Percentiles rank a stretch among this genome's conserved stretches.
Conservation (phyloP, 345 rosid genomes). For the Luvunga scandens region DNA sequence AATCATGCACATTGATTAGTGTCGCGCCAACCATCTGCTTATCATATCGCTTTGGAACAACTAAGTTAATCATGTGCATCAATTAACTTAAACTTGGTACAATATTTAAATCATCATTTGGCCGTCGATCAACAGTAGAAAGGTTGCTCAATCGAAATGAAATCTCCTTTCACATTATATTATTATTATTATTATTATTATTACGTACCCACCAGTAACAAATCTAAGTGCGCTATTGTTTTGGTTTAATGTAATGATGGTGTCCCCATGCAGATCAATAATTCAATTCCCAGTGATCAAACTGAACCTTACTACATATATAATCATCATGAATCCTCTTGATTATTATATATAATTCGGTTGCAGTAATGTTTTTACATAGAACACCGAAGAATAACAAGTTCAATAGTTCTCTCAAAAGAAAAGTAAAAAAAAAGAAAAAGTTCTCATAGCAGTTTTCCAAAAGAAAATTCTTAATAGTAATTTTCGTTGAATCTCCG, state of each 20-base stretch:
- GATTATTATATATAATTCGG: too few species aligned
- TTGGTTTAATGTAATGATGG: constrained; percentile 5
- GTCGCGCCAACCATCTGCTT: neutral
- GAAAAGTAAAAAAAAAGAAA: too few species aligned
- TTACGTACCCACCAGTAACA: neutral
- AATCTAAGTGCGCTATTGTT: neutral
- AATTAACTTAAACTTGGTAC: neutral
- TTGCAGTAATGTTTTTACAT: too few species aligned
- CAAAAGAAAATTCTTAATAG: too few species aligned
- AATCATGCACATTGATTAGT: neutral
- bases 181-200: too few species aligned
- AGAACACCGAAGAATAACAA: too few species aligned
- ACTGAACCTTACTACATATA: neutral
- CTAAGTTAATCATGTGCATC: neutral
- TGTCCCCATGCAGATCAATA: neutral
- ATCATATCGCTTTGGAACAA: neutral
- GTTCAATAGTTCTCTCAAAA: too few species aligned
- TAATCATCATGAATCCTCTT: neutral
- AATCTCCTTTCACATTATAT: neutral
- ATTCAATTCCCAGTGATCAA: neutral
- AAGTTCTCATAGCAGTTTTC: too few species aligned
- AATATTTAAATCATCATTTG: neutral
- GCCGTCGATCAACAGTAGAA: neutral
- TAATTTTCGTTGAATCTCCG: too few species aligned
- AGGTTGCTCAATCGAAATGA: neutral